A percentile compares a stretch with the other conserved stretches of the same genome.
phyloP scores from a whole-genome alignment of 2,329 filamentous ascomycete genomes.

The Fusarium austroafricanum region DNA sequence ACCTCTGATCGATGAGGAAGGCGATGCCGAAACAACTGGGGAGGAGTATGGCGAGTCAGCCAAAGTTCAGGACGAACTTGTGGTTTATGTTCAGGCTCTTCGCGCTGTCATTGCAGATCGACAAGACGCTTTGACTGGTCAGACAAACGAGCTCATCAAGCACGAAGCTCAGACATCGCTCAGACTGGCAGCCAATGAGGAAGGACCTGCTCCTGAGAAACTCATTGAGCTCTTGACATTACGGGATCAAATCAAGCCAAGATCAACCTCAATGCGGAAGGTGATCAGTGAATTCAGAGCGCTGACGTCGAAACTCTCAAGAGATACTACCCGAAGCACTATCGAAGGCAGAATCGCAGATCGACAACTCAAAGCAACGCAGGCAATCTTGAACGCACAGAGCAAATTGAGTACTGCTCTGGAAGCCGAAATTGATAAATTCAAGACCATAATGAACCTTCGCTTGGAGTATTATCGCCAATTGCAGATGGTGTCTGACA shows the following conservation, averaged over 20 bases:
- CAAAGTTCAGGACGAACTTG: conserved; percentile 87
- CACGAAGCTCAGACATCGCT: conserved; percentile 76
- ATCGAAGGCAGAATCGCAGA: conserved; percentile 75
- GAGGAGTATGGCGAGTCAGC: conserved; percentile 92
- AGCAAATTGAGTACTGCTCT: conserved; percentile 60
- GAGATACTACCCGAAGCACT: conserved; percentile 64
- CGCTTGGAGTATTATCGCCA: conserved; percentile 92
- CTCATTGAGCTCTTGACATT: conserved; percentile 63
- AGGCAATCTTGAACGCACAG: conserved; percentile 64
- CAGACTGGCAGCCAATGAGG: conserved; percentile 67
- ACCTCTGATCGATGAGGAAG: conserved; percentile 86
- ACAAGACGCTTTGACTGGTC: conserved; percentile 78
- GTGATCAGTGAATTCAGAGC: conserved; percentile 77
- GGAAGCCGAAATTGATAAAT: conserved; percentile 79
- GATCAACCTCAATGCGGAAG: conserved; percentile 74
- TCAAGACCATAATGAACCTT: conserved; percentile 83
- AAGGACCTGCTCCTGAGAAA: conserved; percentile 77
- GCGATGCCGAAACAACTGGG: conserved; percentile 78
- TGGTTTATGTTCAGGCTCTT: conserved; percentile 85
- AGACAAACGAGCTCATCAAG: conserved; percentile 78
- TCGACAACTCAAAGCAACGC: conserved; percentile 70
- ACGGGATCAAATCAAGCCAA: conserved; percentile 62
- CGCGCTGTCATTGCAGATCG: conserved; percentile 83
- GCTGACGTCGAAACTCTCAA: conserved; percentile 66
- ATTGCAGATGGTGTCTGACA: conserved; percentile 90